A percentile compares a stretch with the other conserved stretches of the same genome.
phyloP scores from a whole-genome alignment of 192 early-diverging fungal species.

The Oehlia diaphana region DNA sequence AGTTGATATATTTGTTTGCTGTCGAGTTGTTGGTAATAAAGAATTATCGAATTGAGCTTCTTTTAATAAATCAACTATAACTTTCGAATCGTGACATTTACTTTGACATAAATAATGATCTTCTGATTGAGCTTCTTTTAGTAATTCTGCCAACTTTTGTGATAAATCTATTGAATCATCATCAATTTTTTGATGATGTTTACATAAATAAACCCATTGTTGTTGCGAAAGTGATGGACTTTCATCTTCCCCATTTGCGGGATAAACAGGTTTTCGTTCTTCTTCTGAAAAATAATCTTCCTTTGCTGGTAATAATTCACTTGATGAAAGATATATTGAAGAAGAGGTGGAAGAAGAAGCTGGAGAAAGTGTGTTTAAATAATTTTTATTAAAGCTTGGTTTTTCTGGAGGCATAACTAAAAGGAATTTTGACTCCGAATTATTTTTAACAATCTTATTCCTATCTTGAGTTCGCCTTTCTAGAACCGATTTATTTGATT shows the following conservation, averaged over 20 bases:
- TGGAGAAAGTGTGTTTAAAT: neutral
- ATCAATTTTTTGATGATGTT: neutral
- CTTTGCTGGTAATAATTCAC: neutral
- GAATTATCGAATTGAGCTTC: neutral
- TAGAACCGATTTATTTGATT: neutral
- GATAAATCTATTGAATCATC: neutral
- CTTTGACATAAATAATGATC: conserved; percentile 6
- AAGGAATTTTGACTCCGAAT: neutral
- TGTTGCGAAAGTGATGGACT: neutral
- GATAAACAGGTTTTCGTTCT: neutral
- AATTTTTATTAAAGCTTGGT: neutral
- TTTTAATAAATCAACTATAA: neutral
- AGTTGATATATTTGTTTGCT: neutral
- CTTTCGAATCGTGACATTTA: neutral
- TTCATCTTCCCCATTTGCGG: neutral
- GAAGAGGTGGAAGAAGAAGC: neutral
- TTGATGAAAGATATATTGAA: neutral
- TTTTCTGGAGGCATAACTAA: neutral
- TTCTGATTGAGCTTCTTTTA: conserved; percentile 18
- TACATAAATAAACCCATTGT: conserved; percentile 17
- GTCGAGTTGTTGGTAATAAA: neutral
- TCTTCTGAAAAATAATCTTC: conserved; percentile 8
- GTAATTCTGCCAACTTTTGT: neutral
- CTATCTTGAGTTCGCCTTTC: neutral
- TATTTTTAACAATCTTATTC: neutral